Evolutionary conservation across 2,329 filamentous ascomycete genomes (phyloP), one percentile per base, ranked within the genome.

Genomic region (Hymenoscyphus fraxineus): DNA sequence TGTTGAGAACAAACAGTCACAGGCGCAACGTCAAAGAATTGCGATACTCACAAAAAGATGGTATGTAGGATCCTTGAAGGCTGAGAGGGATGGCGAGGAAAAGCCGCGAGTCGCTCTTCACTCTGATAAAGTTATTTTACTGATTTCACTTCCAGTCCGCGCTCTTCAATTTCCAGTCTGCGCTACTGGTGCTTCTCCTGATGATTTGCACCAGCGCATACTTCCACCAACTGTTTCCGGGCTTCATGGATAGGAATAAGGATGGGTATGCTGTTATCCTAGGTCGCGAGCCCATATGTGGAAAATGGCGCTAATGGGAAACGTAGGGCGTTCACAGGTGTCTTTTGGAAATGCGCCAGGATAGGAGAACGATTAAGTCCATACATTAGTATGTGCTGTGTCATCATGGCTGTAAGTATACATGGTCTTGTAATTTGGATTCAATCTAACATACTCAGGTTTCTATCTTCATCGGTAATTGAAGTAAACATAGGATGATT

Each of bases 81-180:
- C n/a, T 10, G 9, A 7, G 35, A 35, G 35, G 6, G 1, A 10
- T 6, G 9, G 22, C n/a, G 19, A 22, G 44, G 9, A n/a, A 4
- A 56, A 38, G n/a, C 51, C 13, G 10, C 31, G 19, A 13, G 12
- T 51, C 39, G 35, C 6, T 41, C 15, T 16, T 10, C 22, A 55
- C 27, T 47, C 10, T 35, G 35, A 35, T 5, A 35, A 35, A 22
- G 22, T 19, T 27, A 19, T 41, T 59, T 64, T 56, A 40, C 63
- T 65, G 63, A 67, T 47, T 27, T 38, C 12, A 57, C 19, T 59
- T n/a, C 74, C 32, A 97, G 95, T 91, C 95, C 65, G 95, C 95
- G 63, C 89, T 99, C 74, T 97, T 99, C 88, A 98, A 98, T 81
- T 98, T 99, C 82, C 93, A 97, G 79, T 96, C 93, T 65, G 90